phyloP scores from a whole-genome alignment of 176 grass and related monocot genomes.

The Zoysia japonica region DNA sequence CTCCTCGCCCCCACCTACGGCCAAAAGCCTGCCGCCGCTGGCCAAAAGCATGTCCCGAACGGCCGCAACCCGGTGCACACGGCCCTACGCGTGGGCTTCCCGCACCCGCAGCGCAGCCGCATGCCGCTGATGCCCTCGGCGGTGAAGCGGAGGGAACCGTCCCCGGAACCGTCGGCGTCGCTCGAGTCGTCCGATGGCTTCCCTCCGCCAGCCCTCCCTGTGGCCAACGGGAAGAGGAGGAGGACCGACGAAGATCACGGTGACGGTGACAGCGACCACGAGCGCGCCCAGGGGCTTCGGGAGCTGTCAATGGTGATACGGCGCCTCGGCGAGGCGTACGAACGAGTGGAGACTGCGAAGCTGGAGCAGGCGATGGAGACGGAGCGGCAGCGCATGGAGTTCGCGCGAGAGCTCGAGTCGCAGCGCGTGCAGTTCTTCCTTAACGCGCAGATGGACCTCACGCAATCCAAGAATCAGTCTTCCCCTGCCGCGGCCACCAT shows the following conservation, averaged over 20 bases:
- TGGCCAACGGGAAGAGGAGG: slow-evolving; percentile 60
- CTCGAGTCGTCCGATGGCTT: slow-evolving; percentile 80
- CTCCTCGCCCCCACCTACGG: slow-evolving; percentile 74
- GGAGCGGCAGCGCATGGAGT: slow-evolving; percentile 78
- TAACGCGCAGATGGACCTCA: slow-evolving; percentile 83
- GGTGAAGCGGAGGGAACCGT: slow-evolving; percentile 28
- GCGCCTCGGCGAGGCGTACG: slow-evolving; percentile 71
- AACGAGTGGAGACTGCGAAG: slow-evolving; percentile 73
- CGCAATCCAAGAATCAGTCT: slow-evolving; percentile 51
- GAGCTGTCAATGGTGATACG: slow-evolving; percentile 62
- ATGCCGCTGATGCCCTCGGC: slow-evolving; percentile 10
- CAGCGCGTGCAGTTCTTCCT: slow-evolving; percentile 91
- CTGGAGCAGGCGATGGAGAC: slow-evolving; percentile 71
- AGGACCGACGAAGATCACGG: slow-evolving; percentile 35
- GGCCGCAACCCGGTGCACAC: slow-evolving; percentile 30
- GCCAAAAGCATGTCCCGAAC: not conserved
- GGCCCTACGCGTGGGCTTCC: slow-evolving; percentile 51
- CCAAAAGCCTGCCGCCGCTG: slow-evolving; percentile 10
- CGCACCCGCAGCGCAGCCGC: slow-evolving; percentile 55
- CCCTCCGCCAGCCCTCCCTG: slow-evolving; percentile 44
- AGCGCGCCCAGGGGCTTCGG: slow-evolving; percentile 37
- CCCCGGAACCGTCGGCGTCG: slow-evolving; percentile 48
- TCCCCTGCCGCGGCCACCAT: not conserved
- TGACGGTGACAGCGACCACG: slow-evolving; percentile 2
- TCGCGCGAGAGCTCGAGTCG: slow-evolving; percentile 71